Evolutionary conservation across 2,329 filamentous ascomycete genomes (phyloP), one percentile per base, ranked within the genome.

Genomic region (Hymenotorrendiella dingleyae): DNA sequence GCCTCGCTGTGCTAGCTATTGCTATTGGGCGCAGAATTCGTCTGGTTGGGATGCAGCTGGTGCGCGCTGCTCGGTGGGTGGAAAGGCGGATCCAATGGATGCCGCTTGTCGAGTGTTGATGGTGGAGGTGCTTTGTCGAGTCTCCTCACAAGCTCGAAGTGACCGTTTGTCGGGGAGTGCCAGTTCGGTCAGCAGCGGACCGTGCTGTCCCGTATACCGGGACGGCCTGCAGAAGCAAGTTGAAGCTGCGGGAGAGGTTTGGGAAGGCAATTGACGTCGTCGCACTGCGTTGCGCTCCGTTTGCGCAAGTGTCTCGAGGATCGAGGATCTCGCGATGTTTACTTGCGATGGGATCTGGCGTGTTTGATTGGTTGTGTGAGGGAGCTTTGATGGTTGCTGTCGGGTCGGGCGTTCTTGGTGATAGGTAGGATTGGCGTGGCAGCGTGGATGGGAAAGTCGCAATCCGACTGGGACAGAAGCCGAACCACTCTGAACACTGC

Each of bases 281-380:
- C 24, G 14, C 36, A 38, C 39, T 11, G n/a, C n/a, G 21, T 20
- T n/a, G 14, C 22, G 27, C 19, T 23, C 17, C 29, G 30, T 24
- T 40, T 46, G 43, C 46, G 46, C 43, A 39, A 48, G 28, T 28
- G n/a, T n/a, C n/a, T n/a, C n/a, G n/a, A n/a, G n/a, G 8, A 12
- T 17, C 22, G 30, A 34, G 30, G 30, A 27, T 30, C 35, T 21
- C 27, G 39, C 33, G 11, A 36, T 52, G 52, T 54, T 52, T 43
- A 52, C 39, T 52, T 43, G 44, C 49, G 22, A 19, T 19, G 28
- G 14, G n/a, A 36, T 27, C 32, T 23, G 21, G 19, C 23, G 20
- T 28, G 40, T 39, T 39, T 54, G 52, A 54, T 54, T 54, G 51
- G 51, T 41, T 37, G 35, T 26, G 4, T 36, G 27, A 36, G 38